These are phyloP conservation scores for Scheffersomyces amazonensis DNA, from an alignment of 805 yeast species.

Conservation along the genomic window DNA sequence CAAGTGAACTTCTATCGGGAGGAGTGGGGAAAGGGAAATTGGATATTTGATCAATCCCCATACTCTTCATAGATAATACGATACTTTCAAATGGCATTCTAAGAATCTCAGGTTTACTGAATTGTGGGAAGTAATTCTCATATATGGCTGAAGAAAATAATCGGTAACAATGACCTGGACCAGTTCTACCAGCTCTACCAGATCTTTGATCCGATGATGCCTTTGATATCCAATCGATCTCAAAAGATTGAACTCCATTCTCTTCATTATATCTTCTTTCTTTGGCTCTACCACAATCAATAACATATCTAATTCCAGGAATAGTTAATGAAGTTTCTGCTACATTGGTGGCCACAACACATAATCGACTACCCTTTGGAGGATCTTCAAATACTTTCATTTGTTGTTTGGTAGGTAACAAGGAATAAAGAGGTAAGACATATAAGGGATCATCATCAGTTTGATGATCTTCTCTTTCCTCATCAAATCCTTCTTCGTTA, in stretches of 20 bases:
- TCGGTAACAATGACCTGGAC: conserved; percentile 97
- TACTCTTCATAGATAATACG: conserved; percentile 92
- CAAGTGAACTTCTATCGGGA: conserved; percentile 62
- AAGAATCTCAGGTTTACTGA: conserved; percentile 83
- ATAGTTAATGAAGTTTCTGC: conserved; percentile 98
- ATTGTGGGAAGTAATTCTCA: conserved; percentile 80
- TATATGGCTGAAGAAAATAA: conserved; percentile 90
- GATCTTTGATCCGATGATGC: conserved; percentile 95
- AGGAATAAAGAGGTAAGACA: conserved; percentile 88
- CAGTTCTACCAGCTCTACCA: conserved; percentile 98
- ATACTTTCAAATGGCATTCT: conserved; percentile 97
- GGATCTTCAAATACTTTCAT: conserved; percentile 87
- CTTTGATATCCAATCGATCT: conserved; percentile 86
- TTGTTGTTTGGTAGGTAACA: conserved; percentile 92
- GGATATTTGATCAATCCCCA: conserved; percentile 88
- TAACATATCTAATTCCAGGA: conserved; percentile 91
- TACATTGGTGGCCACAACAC: conserved; percentile 94
- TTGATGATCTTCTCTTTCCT: conserved; percentile 66
- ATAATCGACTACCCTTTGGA: conserved; percentile 80
- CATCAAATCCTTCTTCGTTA: conserved; percentile 70
- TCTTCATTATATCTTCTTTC: conserved; percentile 79
- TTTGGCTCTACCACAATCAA: conserved; percentile 92
- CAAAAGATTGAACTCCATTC: conserved; percentile 90
- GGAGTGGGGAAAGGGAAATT: conserved; percentile 98
- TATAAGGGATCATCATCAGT: conserved; percentile 75